phyloP scores from a whole-genome alignment of 2,329 filamentous ascomycete species.

The Cercospora janseana region DNA sequence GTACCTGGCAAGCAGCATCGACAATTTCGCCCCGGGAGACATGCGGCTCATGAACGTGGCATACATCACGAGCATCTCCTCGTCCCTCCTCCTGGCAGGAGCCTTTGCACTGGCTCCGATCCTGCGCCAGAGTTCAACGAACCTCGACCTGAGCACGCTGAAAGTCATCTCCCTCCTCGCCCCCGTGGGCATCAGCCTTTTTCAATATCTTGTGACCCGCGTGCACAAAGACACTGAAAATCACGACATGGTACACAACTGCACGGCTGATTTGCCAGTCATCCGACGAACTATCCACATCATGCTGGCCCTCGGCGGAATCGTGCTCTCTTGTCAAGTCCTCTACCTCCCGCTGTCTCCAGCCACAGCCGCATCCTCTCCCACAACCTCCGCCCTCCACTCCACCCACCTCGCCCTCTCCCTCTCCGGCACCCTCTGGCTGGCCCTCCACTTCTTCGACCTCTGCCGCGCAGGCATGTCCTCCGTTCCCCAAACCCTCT shows the following conservation, averaged over 20 bases:
- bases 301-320: neutral
- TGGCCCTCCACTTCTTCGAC: slow-evolving; percentile 36
- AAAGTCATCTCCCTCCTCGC: slow-evolving; percentile 16
- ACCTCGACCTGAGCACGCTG: neutral
- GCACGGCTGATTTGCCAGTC: slow-evolving; percentile 19
- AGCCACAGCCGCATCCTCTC: neutral
- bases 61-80: slow-evolving; percentile 35
- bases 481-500: neutral
- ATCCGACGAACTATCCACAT: slow-evolving; percentile 18
- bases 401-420: neutral
- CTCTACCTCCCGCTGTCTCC: neutral
- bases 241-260: slow-evolving; percentile 19
- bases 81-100: slow-evolving; percentile 7
- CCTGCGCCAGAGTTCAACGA: neutral
- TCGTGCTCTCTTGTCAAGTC: neutral
- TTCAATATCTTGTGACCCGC: slow-evolving; percentile 26
- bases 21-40: slow-evolving; percentile 38
- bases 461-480: slow-evolving; percentile 37
- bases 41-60: slow-evolving; percentile 35
- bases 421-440: slow-evolving; percentile 34
- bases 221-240: slow-evolving; percentile 27
- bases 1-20: slow-evolving; percentile 38
- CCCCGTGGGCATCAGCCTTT: slow-evolving; percentile 22
- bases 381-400: slow-evolving; percentile 5
- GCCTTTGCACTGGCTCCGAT: neutral